Conservation (phyloP, 805 yeast genomes). For the Candida nitratophila region DNA sequence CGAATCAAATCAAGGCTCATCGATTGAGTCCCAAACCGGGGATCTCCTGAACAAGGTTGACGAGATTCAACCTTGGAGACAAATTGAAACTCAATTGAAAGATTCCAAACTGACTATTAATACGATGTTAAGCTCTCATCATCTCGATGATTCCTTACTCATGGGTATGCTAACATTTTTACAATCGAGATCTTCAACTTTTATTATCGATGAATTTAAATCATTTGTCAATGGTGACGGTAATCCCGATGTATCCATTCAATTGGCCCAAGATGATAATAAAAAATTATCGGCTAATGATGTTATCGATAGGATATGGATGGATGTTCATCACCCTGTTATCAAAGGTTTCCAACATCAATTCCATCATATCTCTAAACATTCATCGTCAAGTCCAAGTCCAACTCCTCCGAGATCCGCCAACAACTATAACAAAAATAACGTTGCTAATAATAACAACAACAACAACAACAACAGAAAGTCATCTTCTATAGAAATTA, state of each 20-base stretch:
- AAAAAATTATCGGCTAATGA: slow-evolving; percentile 10
- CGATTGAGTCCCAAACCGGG: neutral
- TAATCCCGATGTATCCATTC: neutral
- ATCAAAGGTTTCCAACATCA: slow-evolving; percentile 47
- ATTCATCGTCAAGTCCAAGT: slow-evolving; percentile 10
- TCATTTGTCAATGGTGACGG: neutral
- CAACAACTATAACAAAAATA: neutral
- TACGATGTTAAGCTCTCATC: slow-evolving; percentile 20
- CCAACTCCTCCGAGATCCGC: slow-evolving; percentile 13
- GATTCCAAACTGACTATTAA: slow-evolving; percentile 23
- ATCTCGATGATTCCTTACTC: slow-evolving; percentile 33
- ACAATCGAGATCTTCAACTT: slow-evolving; percentile 37
- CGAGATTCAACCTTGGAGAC: slow-evolving; percentile 2
- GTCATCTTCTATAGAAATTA: slow-evolving; percentile 38
- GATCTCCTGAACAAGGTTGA: neutral
- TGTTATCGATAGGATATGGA: slow-evolving; percentile 50
- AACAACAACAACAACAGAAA: slow-evolving; percentile 11
- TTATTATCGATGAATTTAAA: slow-evolving; percentile 33
- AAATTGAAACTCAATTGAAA: slow-evolving; percentile 10
- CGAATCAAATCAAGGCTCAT: too few relatives aligned
- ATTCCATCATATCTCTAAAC: slow-evolving; percentile 16
- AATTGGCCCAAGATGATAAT: slow-evolving; percentile 1
- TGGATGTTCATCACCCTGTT: slow-evolving; percentile 56
- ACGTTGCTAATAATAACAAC: neutral
- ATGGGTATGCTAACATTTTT: slow-evolving; percentile 42